Percentiles rank a stretch among this genome's conserved stretches.
phyloP scores from a whole-genome alignment of 371 early-diverging fungal genomes.

The Lichtheimia hyalospora region DNA sequence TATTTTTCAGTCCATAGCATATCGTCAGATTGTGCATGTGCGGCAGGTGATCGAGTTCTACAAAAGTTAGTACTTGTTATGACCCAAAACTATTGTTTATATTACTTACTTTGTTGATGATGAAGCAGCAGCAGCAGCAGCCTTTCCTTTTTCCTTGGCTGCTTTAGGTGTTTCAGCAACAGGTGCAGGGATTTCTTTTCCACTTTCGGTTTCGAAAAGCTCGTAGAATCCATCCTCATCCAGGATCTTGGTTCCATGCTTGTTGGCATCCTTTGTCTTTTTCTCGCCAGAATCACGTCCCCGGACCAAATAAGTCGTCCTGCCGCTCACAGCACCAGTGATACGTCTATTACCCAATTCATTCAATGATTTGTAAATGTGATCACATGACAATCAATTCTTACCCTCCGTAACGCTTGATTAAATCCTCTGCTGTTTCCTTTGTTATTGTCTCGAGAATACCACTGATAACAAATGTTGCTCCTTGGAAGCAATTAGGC shows the following conservation, averaged over 20 bases:
- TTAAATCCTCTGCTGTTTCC: slow-evolving; percentile 80
- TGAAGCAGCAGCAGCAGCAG: too few relatives aligned
- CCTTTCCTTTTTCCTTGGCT: not conserved
- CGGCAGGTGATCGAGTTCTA: not conserved
- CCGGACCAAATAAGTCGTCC: slow-evolving; percentile 89
- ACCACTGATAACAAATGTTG: slow-evolving; percentile 95
- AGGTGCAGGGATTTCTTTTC: slow-evolving; percentile 30
- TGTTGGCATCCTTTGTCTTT: slow-evolving; percentile 88
- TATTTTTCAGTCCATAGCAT: slow-evolving; percentile 98
- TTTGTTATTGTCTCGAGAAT: slow-evolving; percentile 74
- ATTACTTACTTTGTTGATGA: not conserved
- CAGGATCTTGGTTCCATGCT: slow-evolving; percentile 70
- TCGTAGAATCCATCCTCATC: slow-evolving; percentile 91
- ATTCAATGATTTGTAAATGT: not conserved
- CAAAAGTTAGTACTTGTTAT: not conserved
- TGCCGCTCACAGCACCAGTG: slow-evolving; percentile 82
- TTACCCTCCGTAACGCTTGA: slow-evolving; percentile 91
- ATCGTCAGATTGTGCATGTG: not conserved
- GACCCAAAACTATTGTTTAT: too few relatives aligned
- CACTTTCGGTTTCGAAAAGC: slow-evolving; percentile 60
- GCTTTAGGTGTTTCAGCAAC: not conserved
- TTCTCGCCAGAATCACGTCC: slow-evolving; percentile 94
- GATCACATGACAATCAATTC: slow-evolving; percentile 4
- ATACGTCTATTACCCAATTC: slow-evolving; percentile 62
- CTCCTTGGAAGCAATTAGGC: slow-evolving; percentile 74